phyloP scores from a whole-genome alignment of 1,284 basidiomycete genomes.

The Sanghuangporus weigelae region DNA sequence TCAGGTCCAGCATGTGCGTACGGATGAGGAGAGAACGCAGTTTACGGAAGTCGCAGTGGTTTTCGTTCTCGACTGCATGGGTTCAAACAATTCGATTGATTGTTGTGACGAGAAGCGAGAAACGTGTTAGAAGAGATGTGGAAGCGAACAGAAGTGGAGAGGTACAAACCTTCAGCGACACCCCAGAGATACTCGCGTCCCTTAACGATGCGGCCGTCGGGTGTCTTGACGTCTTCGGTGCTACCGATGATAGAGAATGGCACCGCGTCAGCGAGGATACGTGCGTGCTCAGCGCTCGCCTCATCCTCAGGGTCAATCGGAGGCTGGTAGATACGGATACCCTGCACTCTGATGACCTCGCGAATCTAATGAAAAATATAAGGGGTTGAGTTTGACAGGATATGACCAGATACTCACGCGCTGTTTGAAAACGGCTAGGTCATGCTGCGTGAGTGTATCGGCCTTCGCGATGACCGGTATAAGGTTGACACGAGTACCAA shows the following conservation, averaged over 20 bases:
- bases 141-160: constrained; percentile 6
- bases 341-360: constrained; percentile 86
- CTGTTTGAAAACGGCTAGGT: constrained; percentile 90
- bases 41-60: constrained; percentile 99
- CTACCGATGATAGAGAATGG: constrained; percentile 99
- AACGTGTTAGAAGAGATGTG: neutral
- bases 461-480: constrained; percentile 98
- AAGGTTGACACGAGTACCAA: constrained; percentile 93
- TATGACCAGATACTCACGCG: constrained; percentile 49
- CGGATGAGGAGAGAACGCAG: constrained; percentile 93
- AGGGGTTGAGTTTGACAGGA: neutral
- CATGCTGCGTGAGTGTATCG: constrained; percentile 92
- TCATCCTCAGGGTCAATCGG: constrained; percentile 92
- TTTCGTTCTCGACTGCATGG: constrained; percentile 88
- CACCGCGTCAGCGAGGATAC: constrained; percentile 83
- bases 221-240: constrained; percentile 89
- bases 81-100: neutral
- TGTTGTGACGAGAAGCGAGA: neutral
- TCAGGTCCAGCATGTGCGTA: constrained; percentile 98
- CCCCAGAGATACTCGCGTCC: constrained; percentile 99
- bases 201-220: constrained; percentile 91
- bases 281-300: constrained; percentile 82
- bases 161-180: constrained; percentile 80
- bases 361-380: constrained; percentile 55
- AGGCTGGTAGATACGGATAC: constrained; percentile 93